Evolutionary conservation across 345 rosid species (phyloP).

Genomic region (Populus ilicifolia): DNA sequence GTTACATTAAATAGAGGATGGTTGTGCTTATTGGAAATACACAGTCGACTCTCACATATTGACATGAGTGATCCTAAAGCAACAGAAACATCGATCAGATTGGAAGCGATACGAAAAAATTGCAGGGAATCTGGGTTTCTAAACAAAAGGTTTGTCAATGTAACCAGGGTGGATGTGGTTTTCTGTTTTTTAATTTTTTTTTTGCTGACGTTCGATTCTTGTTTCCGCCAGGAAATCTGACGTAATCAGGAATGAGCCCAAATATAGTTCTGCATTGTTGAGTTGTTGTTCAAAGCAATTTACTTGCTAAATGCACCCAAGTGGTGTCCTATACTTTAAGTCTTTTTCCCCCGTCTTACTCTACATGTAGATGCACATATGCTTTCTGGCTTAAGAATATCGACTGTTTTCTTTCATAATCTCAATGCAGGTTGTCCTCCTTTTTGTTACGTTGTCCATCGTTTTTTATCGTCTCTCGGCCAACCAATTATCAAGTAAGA

Average conservation of each 20-base stretch:
- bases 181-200: background rate
- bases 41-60: slow-evolving; percentile 35
- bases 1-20: background rate
- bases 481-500: slow-evolving; percentile 20
- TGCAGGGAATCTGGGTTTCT: slow-evolving; percentile 61
- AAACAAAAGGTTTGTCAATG: slow-evolving; percentile 42
- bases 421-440: slow-evolving; percentile 37
- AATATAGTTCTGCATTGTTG: slow-evolving; percentile 30
- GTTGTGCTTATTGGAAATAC: background rate
- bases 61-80: slow-evolving; percentile 71
- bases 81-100: slow-evolving; percentile 45
- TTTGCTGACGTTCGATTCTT: background rate
- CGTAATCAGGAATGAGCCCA: slow-evolving; percentile 24
- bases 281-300: background rate
- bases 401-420: background rate
- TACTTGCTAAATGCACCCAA: background rate
- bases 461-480: slow-evolving; percentile 26
- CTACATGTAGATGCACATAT: too few species aligned
- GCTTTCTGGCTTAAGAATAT: too few species aligned
- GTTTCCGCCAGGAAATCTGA: slow-evolving; percentile 47
- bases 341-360: too few species aligned
- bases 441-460: slow-evolving; percentile 38
- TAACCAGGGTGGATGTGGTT: background rate
- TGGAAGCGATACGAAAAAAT: slow-evolving; percentile 56
- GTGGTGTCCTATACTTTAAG: too few species aligned